Percentiles rank a stretch among this genome's conserved stretches.
phyloP scores from a whole-genome alignment of 306 rosid species.

The Vigna unguiculata region DNA sequence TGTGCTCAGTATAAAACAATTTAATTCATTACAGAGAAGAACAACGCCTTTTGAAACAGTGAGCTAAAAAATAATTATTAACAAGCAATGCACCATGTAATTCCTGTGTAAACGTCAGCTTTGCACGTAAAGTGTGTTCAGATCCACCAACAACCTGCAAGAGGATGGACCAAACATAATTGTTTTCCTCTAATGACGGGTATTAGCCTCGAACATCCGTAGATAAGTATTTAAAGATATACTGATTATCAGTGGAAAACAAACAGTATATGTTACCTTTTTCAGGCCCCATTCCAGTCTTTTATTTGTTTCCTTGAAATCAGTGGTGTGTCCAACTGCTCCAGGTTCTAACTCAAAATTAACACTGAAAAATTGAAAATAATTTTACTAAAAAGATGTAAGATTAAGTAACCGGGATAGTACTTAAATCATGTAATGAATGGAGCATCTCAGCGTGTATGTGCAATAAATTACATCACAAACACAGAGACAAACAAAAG shows the following conservation, averaged over 20 bases:
- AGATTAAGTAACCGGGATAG: slow-evolving; percentile 26
- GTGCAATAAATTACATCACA: not conserved
- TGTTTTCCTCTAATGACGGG: slow-evolving; percentile 11
- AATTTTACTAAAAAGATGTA: slow-evolving; percentile 27
- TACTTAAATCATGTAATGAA: not conserved
- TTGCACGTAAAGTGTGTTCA: slow-evolving; percentile 87
- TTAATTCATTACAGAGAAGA: slow-evolving; percentile 26
- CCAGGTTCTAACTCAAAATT: slow-evolving; percentile 92
- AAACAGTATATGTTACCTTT: slow-evolving; percentile 60
- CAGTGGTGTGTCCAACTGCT: slow-evolving; percentile 82
- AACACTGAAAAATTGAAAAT: slow-evolving; percentile 64
- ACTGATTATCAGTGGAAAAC: not conserved
- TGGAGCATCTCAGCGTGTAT: not conserved
- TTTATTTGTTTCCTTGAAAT: slow-evolving; percentile 84
- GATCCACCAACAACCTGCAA: slow-evolving; percentile 93
- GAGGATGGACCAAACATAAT: slow-evolving; percentile 39
- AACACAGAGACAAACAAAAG: not conserved
- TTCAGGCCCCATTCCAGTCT: slow-evolving; percentile 89
- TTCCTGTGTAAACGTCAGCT: slow-evolving; percentile 84
- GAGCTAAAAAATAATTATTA: slow-evolving; percentile 26
- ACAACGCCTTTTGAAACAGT: slow-evolving; percentile 4
- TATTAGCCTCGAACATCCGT: slow-evolving; percentile 37
- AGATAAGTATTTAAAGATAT: slow-evolving; percentile 23
- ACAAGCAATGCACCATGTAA: slow-evolving; percentile 62
- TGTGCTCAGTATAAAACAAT: slow-evolving; percentile 44